Base-by-base conservation (phyloP, 2,329 filamentous ascomycete genomes). In the Fusarium sp. region DNA sequence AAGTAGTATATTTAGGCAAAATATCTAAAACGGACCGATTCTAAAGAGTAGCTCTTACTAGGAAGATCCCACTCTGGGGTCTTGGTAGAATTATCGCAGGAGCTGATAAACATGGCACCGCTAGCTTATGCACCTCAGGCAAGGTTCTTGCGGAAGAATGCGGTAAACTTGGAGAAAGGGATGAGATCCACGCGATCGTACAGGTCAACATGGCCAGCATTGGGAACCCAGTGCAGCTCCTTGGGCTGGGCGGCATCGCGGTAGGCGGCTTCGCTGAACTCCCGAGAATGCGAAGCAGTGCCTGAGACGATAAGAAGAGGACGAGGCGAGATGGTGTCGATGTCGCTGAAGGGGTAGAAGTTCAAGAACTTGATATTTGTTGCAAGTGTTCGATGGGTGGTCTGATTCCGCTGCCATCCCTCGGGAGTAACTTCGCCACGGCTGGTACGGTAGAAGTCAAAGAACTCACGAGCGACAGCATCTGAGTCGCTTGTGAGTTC, bases 301-400 rank as follows among this genome's bases (percentile, higher is more conserved):
- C 53, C 53, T 17, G 53, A 36, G 2, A 56, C 20, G 1, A 56
- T 21, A 0, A 53, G 23, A 3, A 56, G 12, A 3, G 53, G 38
- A 0, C 53, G 38, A 2, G 47, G 48, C 0, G 47, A 43, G 8
- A 56, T 56, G 2, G 0, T 43, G 2, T 56, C 12, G 1, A 56
- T 53, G 4, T 56, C 53, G 28, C 38, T 53, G 30, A 56, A 56
- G 0, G 53, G 53, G 0, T 56, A 56, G 1, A 43, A 56, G 23
- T 56, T 56, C 4, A 56, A 28, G 2, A 53, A 54, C 1, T 56
- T 56, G 23, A 44, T 19, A n/a, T n/a, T n/a, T n/a, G n/a, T 0
- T 44, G 32, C n/a, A n/a, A n/a, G n/a, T n/a, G 23, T 21, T 11
- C 3, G 32, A 0, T 15, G 49, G 1, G n/a, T n/a, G n/a, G n/a